phyloP scores from a whole-genome alignment of 495 filamentous ascomycete species.

The Xylaria acuta region DNA sequence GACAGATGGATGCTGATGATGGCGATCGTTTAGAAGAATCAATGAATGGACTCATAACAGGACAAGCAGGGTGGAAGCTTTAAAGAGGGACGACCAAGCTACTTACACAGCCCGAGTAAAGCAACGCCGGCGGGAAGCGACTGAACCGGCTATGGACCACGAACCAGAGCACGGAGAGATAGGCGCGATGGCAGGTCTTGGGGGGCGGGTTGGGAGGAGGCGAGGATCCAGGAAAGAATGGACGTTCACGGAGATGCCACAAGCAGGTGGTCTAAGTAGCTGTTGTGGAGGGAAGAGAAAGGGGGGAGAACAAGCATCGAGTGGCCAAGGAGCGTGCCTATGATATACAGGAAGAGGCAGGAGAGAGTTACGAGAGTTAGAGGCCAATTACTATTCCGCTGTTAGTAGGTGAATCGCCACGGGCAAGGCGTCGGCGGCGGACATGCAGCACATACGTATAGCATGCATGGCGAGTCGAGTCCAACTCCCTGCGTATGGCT shows the following conservation, averaged over 20 bases:
- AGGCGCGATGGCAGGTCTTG: not conserved
- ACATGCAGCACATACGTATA: not conserved
- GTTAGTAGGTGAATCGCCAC: not conserved
- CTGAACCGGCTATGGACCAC: not conserved
- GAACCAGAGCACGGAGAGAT: not conserved
- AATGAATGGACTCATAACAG: slow-evolving; percentile 7
- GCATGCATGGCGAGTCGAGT: slow-evolving; percentile 16
- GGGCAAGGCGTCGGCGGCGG: not conserved
- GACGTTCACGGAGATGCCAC: not conserved
- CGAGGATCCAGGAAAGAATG: not conserved
- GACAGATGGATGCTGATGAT: slow-evolving; percentile 11
- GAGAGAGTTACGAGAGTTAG: slow-evolving; percentile 3
- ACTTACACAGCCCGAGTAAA: slow-evolving; percentile 17
- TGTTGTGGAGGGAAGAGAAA: not conserved
- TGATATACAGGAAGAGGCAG: slow-evolving; percentile 5
- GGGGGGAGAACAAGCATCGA: not conserved
- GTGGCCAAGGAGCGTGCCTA: slow-evolving; percentile 1
- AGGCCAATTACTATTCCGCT: not conserved
- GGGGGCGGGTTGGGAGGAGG: not conserved
- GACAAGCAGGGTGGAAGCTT: not conserved
- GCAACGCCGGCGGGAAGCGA: not conserved
- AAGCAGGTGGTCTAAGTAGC: not conserved
- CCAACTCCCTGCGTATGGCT: not conserved
- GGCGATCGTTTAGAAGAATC: slow-evolving; percentile 1
- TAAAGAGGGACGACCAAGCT: slow-evolving; percentile 11